Evolutionary conservation across 192 early-diverging fungal genomes (phyloP), one percentile per base, ranked within the genome.

Genomic region (Podila horticola): DNA sequence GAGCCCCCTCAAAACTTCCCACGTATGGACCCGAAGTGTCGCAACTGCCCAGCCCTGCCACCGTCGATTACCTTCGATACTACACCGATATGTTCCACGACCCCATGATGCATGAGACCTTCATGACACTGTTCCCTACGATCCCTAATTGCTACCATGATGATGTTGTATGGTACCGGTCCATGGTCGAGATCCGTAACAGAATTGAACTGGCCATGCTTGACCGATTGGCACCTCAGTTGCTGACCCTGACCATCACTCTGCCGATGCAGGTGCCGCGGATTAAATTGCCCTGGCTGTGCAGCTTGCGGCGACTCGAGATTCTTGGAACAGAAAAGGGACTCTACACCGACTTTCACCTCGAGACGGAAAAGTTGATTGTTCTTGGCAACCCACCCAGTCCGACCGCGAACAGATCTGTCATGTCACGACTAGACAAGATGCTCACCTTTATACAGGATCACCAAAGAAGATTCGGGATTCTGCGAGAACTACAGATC

Each of bases 71-170:
- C 38, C 58, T 81, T 1, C 65, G 71, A 12, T 81, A 69, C 58
- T 81, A 68, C 62, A 73, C 66, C 29, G 67, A 81, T 55, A 73
- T 81, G 77, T 66, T 65, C 62, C 77, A 81, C 38, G 77, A 81
- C n/a, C 77, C 77, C 0, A 73, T 81, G 77, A 26, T 81, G 66
- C 71, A 81, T 34, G 52, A 69, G 57, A 69, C 71, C 5, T 81
- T 81, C 49, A 81, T 81, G 77, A 69, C 77, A 1, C 67, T 81
- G 36, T 81, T 81, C 30, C 77, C 77, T 9, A 50, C 71, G 11
- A 65, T 81, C 71, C 77, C 77, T 7, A 81, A 81, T 57, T 81
- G 77, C 57, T 81, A 81, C 62, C 38, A 69, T 22, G 66, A 66
- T 2, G 64, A 81, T 28, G 71, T 73, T n/a, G 49, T 81, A 28